These are phyloP conservation scores for Metroxylon sagu DNA, from an alignment of 176 grass and related monocot genomes.

Conservation along the genomic window DNA sequence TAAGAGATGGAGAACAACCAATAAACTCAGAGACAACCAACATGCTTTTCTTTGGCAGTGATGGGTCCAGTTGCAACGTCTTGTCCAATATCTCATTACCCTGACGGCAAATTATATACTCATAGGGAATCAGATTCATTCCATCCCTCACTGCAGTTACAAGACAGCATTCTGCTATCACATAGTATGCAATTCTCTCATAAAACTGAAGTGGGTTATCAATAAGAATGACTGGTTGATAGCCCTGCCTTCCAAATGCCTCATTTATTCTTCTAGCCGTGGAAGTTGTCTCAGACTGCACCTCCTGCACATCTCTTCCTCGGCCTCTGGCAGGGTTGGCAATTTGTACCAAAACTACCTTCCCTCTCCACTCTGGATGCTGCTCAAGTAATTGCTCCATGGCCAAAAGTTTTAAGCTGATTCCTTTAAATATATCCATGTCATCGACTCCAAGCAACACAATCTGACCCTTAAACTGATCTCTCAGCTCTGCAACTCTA, in stretches of 20 bases:
- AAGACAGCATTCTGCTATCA: slow-evolving; percentile 42
- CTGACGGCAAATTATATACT: slow-evolving; percentile 44
- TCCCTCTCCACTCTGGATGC: slow-evolving; percentile 43
- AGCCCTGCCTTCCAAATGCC: slow-evolving; percentile 27
- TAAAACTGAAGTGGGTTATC: slow-evolving; percentile 41
- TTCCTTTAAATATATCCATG: slow-evolving; percentile 66
- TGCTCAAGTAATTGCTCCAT: slow-evolving; percentile 42
- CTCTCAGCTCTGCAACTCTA: slow-evolving; percentile 25
- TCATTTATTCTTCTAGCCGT: slow-evolving; percentile 36
- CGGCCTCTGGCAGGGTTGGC: slow-evolving; percentile 42
- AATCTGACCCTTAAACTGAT: slow-evolving; percentile 22
- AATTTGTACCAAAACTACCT: slow-evolving; percentile 43
- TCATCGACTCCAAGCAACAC: slow-evolving; percentile 51
- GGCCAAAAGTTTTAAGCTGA: slow-evolving; percentile 52
- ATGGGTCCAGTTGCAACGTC: slow-evolving; percentile 17
- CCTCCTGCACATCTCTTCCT: slow-evolving; percentile 42
- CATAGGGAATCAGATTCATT: slow-evolving; percentile 57
- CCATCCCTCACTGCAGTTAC: slow-evolving; percentile 55
- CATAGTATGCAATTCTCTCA: slow-evolving; percentile 48
- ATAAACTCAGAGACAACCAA: slow-evolving; percentile 50
- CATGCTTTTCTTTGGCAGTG: slow-evolving; percentile 31
- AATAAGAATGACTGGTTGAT: slow-evolving; percentile 36
- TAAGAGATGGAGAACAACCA: slow-evolving; percentile 54
- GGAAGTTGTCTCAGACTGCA: slow-evolving; percentile 30
- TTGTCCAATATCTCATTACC: slow-evolving; percentile 27